phyloP scores from a whole-genome alignment of 345 rosid species.

The Salix viminalis region DNA sequence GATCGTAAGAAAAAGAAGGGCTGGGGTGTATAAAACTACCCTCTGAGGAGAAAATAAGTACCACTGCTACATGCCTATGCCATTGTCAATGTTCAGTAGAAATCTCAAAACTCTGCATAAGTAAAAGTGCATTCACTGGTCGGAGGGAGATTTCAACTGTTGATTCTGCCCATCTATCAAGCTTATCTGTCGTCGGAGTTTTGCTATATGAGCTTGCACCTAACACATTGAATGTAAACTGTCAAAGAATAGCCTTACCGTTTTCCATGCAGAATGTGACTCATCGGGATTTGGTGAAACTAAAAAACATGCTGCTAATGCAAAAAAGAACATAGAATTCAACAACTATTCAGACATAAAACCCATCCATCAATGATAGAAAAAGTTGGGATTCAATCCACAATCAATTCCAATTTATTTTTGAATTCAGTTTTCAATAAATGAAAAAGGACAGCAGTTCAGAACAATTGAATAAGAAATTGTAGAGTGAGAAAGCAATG shows the following conservation, averaged over 20 bases:
- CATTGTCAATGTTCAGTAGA: slow-evolving; percentile 4
- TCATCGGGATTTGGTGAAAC: not conserved
- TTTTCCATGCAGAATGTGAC: not conserved
- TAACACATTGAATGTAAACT: slow-evolving; percentile 3
- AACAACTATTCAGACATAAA: not conserved
- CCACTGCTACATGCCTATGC: slow-evolving; percentile 20
- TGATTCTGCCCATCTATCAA: slow-evolving; percentile 51
- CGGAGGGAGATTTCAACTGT: slow-evolving; percentile 48
- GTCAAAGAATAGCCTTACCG: not conserved
- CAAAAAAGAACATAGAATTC: not conserved
- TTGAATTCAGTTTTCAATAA: not conserved
- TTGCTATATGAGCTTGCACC: slow-evolving; percentile 36
- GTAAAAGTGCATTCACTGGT: slow-evolving; percentile 35
- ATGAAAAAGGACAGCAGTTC: not conserved
- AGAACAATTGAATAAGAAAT: not conserved
- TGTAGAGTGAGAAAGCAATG: not conserved
- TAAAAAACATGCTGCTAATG: not conserved
- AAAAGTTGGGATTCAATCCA: not conserved
- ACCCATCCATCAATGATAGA: not conserved
- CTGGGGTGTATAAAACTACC: not conserved
- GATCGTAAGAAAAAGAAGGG: not conserved
- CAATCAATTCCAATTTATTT: not conserved
- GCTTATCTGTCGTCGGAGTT: slow-evolving; percentile 27
- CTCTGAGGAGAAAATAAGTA: slow-evolving; percentile 13
- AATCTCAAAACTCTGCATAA: slow-evolving; percentile 8